phyloP scores from a whole-genome alignment of 2,329 filamentous ascomycete species.

The Nigrospora oryzae region DNA sequence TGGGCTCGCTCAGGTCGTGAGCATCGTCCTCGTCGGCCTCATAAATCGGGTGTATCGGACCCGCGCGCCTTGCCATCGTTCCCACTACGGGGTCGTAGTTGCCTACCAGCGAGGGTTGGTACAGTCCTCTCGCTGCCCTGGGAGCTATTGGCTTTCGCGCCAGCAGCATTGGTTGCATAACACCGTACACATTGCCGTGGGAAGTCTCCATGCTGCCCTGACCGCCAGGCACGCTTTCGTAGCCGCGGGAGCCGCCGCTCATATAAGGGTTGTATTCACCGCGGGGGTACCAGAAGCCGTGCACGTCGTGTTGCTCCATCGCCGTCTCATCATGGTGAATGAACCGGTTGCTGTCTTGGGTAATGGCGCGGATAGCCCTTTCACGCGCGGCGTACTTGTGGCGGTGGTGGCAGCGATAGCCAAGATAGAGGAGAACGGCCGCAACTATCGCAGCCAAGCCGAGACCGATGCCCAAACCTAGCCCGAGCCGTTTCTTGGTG shows the following conservation, averaged over 20 bases:
- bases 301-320: constrained; percentile 28
- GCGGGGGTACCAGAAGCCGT: constrained; percentile 33
- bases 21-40: constrained; percentile 47
- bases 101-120: constrained; percentile 19
- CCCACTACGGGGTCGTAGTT: constrained; percentile 16
- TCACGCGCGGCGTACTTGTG: constrained; percentile 28
- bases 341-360: constrained; percentile 40
- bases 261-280: constrained; percentile 34
- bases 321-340: constrained; percentile 34
- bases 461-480: constrained; percentile 59
- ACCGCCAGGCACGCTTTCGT: constrained; percentile 37
- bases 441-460: constrained; percentile 45
- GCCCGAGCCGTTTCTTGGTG: constrained; percentile 38
- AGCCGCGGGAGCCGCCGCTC: constrained; percentile 33
- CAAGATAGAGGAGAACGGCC: constrained; percentile 35
- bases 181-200: constrained; percentile 16
- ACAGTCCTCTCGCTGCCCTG: constrained; percentile 24
- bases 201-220: constrained; percentile 14
- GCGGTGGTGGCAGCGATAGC: constrained; percentile 38
- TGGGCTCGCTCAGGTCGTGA: constrained; percentile 17
- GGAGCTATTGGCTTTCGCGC: constrained; percentile 17
- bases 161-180: constrained; percentile 10
- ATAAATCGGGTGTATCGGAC: constrained; percentile 48
- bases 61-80: constrained; percentile 16
- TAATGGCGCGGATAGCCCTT: constrained; percentile 36